Percentiles rank a stretch among this genome's conserved stretches.
Conservation (phyloP, 805 yeast genomes). For the Candida loeiensis region DNA sequence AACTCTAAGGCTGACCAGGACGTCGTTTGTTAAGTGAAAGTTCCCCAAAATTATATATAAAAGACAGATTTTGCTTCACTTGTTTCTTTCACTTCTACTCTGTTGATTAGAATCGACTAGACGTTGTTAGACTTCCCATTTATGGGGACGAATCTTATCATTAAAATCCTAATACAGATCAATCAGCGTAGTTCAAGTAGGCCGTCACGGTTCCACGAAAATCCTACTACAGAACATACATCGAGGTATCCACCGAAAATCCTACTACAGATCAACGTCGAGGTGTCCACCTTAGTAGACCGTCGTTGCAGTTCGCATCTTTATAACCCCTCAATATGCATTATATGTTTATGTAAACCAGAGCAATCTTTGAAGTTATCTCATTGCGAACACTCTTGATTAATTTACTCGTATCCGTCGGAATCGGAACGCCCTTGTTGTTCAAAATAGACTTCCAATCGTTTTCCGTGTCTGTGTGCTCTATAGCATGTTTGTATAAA, state of each 20-base stretch:
- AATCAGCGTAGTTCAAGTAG: too few species aligned
- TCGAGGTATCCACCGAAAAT: too few species aligned
- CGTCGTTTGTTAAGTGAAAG: conserved; percentile 61
- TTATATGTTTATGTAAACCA: conserved; percentile 25
- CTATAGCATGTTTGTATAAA: conserved; percentile 30
- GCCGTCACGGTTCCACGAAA: too few species aligned
- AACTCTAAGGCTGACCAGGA: conserved; percentile 97
- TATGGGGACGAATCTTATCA: neutral
- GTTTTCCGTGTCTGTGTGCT: conserved; percentile 17
- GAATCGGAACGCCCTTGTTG: conserved; percentile 17
- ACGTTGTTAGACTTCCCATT: conserved; percentile 2
- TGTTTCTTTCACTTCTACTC: conserved; percentile 5
- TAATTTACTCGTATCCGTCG: conserved; percentile 24
- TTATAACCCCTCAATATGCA: too few species aligned
- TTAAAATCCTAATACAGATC: neutral
- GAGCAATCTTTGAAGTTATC: conserved; percentile 32
- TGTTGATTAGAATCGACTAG: conserved; percentile 4
- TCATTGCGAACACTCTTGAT: conserved; percentile 28
- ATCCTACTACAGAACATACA: too few species aligned
- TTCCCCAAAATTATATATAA: neutral
- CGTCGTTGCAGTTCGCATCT: too few species aligned
- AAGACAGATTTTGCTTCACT: conserved; percentile 2
- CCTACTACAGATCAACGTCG: too few species aligned
- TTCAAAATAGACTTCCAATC: conserved; percentile 37
- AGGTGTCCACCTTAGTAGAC: too few species aligned